Conservation (phyloP, 768 basidiomycete genomes). For the Agaricus blazei region DNA sequence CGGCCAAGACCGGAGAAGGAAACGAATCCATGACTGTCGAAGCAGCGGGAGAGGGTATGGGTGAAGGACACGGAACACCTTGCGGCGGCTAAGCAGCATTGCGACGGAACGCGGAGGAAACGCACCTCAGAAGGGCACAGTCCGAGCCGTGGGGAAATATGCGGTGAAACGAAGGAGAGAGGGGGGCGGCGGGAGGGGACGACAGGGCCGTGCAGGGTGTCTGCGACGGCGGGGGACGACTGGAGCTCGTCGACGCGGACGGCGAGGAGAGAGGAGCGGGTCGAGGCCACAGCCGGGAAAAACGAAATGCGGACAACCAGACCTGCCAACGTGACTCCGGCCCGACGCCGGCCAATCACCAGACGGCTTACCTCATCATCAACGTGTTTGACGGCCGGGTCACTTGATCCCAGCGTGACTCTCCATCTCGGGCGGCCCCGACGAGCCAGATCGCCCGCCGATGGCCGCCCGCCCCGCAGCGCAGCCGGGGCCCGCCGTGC, state of each 20-base stretch:
- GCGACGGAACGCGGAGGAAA: background rate
- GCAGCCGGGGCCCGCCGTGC: no score
- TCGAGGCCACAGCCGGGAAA: background rate
- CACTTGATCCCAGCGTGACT: slow-evolving; percentile 9
- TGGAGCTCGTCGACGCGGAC: slow-evolving; percentile 1
- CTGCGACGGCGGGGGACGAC: background rate
- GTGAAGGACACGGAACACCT: background rate
- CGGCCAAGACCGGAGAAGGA: slow-evolving; percentile 60
- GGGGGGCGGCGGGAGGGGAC: background rate
- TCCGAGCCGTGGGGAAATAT: slow-evolving; percentile 4
- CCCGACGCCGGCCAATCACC: slow-evolving; percentile 12
- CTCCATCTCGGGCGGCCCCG: background rate
- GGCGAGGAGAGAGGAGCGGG: background rate
- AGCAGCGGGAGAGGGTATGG: slow-evolving; percentile 17
- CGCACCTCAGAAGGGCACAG: background rate
- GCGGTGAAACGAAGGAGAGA: background rate
- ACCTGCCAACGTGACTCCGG: slow-evolving; percentile 9
- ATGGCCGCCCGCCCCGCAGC: background rate
- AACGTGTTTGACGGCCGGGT: slow-evolving; percentile 4
- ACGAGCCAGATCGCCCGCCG: background rate
- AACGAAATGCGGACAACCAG: slow-evolving; percentile 5
- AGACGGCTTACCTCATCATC: background rate
- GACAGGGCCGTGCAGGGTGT: background rate
- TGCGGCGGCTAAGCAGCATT: background rate
- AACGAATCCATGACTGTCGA: slow-evolving; percentile 23